phyloP scores from a whole-genome alignment of 2,329 filamentous ascomycete genomes.

The Erysiphe pulchra region DNA sequence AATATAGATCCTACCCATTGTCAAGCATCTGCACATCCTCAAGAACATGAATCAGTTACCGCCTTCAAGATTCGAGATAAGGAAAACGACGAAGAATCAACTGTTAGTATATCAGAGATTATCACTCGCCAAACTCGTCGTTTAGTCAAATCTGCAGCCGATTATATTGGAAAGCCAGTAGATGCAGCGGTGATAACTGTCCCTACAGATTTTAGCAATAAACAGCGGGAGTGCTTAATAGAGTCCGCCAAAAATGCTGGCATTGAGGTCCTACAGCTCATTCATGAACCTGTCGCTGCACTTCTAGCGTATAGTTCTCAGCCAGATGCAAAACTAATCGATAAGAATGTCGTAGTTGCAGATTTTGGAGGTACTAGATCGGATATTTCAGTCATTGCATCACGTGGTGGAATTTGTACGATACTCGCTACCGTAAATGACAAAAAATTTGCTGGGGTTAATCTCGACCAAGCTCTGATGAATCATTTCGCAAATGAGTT shows the following conservation, averaged over 20 bases:
- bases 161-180: conserved; percentile 80
- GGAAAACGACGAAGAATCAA: conserved; percentile 34
- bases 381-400: conserved; percentile 74
- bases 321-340: conserved; percentile 43
- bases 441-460: conserved; percentile 70
- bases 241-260: conserved; percentile 57
- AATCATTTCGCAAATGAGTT: conserved; percentile 98
- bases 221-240: conserved; percentile 58
- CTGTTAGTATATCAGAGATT: conserved; percentile 53
- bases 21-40: conserved; percentile 77
- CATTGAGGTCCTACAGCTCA: conserved; percentile 76
- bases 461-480: conserved; percentile 73
- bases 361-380: conserved; percentile 84
- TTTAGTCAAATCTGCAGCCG: conserved; percentile 58
- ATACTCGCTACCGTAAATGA: conserved; percentile 84
- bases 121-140: conserved; percentile 65
- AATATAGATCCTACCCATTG: conserved; percentile 88
- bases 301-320: conserved; percentile 78
- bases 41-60: conserved; percentile 44
- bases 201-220: conserved; percentile 76
- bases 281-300: conserved; percentile 73
- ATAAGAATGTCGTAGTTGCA: conserved; percentile 79
- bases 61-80: conserved; percentile 70
- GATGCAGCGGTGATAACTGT: conserved; percentile 88
- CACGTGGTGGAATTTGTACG: conserved; percentile 86